Evolutionary conservation across 2,329 filamentous ascomycete species (phyloP), one percentile per base, ranked within the genome.

Genomic region (Macrophomina pseudophaseolina): DNA sequence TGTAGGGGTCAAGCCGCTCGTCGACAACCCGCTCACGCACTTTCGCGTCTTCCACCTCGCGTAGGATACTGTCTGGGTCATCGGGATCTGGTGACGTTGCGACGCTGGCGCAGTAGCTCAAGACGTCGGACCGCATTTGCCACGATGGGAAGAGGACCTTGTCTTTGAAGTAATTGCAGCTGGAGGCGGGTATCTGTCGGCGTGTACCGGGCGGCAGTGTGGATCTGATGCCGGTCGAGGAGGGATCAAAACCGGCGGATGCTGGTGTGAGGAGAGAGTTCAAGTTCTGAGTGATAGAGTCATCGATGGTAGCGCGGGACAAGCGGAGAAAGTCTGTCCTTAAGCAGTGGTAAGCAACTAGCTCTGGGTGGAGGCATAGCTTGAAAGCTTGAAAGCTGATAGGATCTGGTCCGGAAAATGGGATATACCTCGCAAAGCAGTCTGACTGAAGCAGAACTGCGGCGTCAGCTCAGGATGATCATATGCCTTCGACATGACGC

Each of bases 1-100:
- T 94, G 76, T 99, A 99, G 1, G 95, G 95, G 81, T 99, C 95
- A 67, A 97, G 78, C 66, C 95, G 84, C 80, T 98, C 95, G 76
- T 98, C 88, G 4, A 98, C 89, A 0, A 94, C 84, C 63, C 88
- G 84, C 73, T 94, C 90, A 56, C 89, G 84, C 69, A 91, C 88
- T 72, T 83, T 87, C 67, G 88, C 86, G 64, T 88, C 87, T 78
- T 97, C 91, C 0, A 88, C 83, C 72, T 93, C 86, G 65, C 91
- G 83, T 18, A 91, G 73, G 0, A 91, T 81, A 32, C 88, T 84
- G 66, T 94, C 91, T 1, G 94, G 94, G 72, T 97, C 94, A 68
- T 94, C 87, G 0, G 93, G 93, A 73, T 98, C 93, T 0, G 93
- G 91, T 68, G 89, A 91, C 11, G 92, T 93, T 3, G 94, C 94